Conservation (phyloP, 257 asterid species). For the Petunia secreta region DNA sequence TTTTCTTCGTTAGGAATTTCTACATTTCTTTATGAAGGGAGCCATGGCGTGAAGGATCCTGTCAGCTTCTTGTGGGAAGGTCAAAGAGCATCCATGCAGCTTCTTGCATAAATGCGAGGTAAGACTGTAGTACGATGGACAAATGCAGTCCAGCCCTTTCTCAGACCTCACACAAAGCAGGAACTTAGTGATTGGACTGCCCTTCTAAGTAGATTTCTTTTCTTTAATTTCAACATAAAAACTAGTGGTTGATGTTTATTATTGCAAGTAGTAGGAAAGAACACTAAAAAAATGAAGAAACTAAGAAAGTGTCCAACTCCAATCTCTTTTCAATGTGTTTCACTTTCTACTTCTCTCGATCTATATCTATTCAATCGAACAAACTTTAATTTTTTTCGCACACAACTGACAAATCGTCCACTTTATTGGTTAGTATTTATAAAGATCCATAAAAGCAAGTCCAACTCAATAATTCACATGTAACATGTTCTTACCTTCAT, state of each 20-base stretch:
- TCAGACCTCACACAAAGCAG: neutral
- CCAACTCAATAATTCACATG: neutral
- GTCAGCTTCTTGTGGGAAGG: no score
- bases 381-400: no score
- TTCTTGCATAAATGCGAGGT: neutral
- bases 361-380: no score
- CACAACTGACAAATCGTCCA: neutral
- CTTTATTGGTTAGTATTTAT: neutral
- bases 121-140: neutral
- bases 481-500: conserved; percentile 38
- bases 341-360: no score
- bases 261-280: no score
- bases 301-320: no score
- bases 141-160: neutral
- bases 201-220: neutral
- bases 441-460: neutral
- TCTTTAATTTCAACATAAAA: neutral
- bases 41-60: no score
- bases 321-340: no score
- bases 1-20: neutral
- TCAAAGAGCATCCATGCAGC: neutral
- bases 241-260: neutral
- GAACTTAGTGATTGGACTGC: neutral
- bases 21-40: neutral
- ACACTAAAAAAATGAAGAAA: no score